Percentiles rank a stretch among this genome's conserved stretches.
phyloP scores from a whole-genome alignment of 768 basidiomycete genomes.

The Dictyophora rubrovolvata region DNA sequence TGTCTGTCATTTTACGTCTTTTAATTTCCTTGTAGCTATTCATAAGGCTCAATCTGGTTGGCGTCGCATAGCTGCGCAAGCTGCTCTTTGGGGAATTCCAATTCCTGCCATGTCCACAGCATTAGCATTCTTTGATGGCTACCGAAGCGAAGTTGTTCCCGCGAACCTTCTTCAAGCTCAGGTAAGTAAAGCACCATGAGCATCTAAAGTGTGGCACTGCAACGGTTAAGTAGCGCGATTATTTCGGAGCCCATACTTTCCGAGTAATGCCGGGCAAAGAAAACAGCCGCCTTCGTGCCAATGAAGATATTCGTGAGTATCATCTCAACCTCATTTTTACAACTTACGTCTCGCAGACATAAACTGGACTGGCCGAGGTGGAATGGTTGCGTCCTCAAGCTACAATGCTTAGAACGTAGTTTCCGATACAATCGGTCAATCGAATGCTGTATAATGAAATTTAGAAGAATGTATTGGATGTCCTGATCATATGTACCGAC shows the following conservation, averaged over 20 bases:
- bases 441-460: background rate
- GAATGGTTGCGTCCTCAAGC: constrained; percentile 82
- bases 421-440: background rate
- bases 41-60: constrained; percentile 95
- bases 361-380: constrained; percentile 98
- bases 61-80: constrained; percentile 94
- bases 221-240: constrained; percentile 60
- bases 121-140: constrained; percentile 97
- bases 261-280: constrained; percentile 86
- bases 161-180: constrained; percentile 94
- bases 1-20: background rate
- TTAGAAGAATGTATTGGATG: background rate
- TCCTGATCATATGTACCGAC: background rate
- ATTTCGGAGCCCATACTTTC: constrained; percentile 99
- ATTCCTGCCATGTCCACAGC: constrained; percentile 98
- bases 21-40: constrained; percentile 42
- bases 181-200: constrained; percentile 29
- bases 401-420: constrained; percentile 52
- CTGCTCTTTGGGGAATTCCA: constrained; percentile 94
- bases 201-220: background rate
- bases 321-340: background rate
- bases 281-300: constrained; percentile 68
- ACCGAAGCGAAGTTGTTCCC: constrained; percentile 89
- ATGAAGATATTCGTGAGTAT: constrained; percentile 79
- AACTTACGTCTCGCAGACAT: constrained; percentile 46